Evolutionary conservation across 2,329 filamentous ascomycete species (phyloP).

Genomic region (Exophiala sideris): DNA sequence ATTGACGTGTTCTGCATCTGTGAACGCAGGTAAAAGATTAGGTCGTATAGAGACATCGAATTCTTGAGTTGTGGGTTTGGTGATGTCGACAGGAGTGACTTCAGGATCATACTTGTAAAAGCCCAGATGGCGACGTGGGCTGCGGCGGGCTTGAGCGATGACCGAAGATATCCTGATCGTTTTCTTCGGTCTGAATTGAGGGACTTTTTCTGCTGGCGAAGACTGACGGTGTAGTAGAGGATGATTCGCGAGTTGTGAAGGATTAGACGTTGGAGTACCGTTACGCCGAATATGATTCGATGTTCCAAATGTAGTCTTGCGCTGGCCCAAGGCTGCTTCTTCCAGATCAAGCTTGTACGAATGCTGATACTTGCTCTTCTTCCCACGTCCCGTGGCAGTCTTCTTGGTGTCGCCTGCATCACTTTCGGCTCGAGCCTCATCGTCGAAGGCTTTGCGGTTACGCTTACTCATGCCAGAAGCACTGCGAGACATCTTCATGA

Average conservation of each 20-base stretch:
- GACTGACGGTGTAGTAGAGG: slow-evolving; percentile 7
- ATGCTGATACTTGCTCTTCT: slow-evolving; percentile 26
- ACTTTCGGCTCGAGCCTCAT: slow-evolving; percentile 62
- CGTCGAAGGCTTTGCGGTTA: slow-evolving; percentile 69
- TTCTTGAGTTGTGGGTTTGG: slow-evolving; percentile 42
- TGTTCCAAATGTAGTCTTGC: slow-evolving; percentile 18
- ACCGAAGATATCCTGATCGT: slow-evolving; percentile 67
- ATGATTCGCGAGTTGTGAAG: slow-evolving; percentile 8
- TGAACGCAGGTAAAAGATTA: slow-evolving; percentile 70
- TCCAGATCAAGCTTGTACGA: slow-evolving; percentile 28
- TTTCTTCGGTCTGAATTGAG: slow-evolving; percentile 52
- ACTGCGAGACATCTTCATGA: slow-evolving; percentile 40
- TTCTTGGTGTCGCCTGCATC: slow-evolving; percentile 52
- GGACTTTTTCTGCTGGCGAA: slow-evolving; percentile 44
- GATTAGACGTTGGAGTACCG: slow-evolving; percentile 20
- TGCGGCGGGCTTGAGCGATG: slow-evolving; percentile 66
- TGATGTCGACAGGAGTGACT: slow-evolving; percentile 46
- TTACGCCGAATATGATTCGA: slow-evolving; percentile 12
- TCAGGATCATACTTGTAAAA: slow-evolving; percentile 75
- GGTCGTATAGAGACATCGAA: slow-evolving; percentile 60
- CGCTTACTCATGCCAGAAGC: slow-evolving; percentile 55
- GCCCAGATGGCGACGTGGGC: slow-evolving; percentile 76
- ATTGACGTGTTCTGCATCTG: slow-evolving; percentile 67
- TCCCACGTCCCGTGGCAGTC: slow-evolving; percentile 14
- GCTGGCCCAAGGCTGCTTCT: slow-evolving; percentile 10